phyloP scores from a whole-genome alignment of 2,329 filamentous ascomycete species.

The Mycosphaerella sp. region DNA sequence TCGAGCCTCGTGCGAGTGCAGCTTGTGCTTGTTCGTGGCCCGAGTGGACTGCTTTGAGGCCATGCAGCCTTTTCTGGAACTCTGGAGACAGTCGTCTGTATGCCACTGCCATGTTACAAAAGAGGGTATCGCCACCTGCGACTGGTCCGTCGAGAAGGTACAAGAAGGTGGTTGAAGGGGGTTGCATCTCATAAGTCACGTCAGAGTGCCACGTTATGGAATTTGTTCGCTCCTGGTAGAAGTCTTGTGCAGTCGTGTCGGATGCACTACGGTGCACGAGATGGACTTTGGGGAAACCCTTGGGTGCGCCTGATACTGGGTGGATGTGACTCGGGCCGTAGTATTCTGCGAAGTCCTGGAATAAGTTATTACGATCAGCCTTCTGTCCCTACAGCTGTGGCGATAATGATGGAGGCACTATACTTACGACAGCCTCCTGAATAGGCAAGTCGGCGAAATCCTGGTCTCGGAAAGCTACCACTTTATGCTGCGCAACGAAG shows the following conservation, averaged over 20 bases:
- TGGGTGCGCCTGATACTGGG: conserved; percentile 68
- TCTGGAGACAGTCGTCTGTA: conserved; percentile 73
- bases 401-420: no score
- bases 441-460: conserved; percentile 63
- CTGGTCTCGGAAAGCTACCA: conserved; percentile 70
- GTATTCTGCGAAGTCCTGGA: conserved; percentile 58
- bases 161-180: conserved; percentile 82
- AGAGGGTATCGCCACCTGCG: conserved; percentile 74
- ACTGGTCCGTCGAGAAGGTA: conserved; percentile 78
- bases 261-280: conserved; percentile 68
- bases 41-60: conserved; percentile 73
- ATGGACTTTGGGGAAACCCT: conserved; percentile 67
- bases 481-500: conserved; percentile 69
- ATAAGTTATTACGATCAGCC: no score
- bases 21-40: conserved; percentile 71
- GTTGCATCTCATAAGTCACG: conserved; percentile 80
- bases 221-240: conserved; percentile 65
- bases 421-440: conserved; percentile 51
- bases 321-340: conserved; percentile 80
- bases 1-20: conserved; percentile 59
- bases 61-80: conserved; percentile 74
- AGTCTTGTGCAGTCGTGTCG: conserved; percentile 55
- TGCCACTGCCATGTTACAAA: conserved; percentile 71
- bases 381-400: no score
- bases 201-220: conserved; percentile 80